Percentiles rank a stretch among this genome's conserved stretches.
Conservation (phyloP, 2,329 filamentous ascomycete species). For the Aspergillus transmontanensis region DNA sequence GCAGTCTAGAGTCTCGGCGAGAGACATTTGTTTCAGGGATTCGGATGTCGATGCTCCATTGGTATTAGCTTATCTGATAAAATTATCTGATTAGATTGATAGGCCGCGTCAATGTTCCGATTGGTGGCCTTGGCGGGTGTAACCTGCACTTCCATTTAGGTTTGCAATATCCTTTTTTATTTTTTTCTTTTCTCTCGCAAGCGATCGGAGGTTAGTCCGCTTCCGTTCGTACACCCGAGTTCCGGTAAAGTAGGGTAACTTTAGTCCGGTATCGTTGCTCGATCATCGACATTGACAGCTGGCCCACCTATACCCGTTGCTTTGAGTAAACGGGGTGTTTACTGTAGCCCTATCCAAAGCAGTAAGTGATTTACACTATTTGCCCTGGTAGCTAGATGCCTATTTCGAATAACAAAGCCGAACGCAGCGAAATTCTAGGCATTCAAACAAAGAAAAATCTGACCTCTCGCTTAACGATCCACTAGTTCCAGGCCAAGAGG, state of each 20-base stretch:
- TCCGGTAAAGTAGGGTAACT: neutral
- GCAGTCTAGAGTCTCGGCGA: neutral
- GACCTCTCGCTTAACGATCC: neutral
- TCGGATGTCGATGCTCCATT: neutral
- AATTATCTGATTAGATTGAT: slow-evolving; percentile 25
- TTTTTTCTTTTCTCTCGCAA: neutral
- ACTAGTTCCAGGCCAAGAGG: neutral
- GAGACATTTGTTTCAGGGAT: neutral
- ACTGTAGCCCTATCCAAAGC: neutral
- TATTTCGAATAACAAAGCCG: neutral
- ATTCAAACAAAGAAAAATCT: neutral
- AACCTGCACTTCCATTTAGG: neutral
- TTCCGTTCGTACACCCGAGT: neutral
- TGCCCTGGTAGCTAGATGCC: neutral
- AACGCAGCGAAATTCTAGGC: neutral
- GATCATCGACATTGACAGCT: neutral
- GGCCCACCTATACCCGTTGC: neutral
- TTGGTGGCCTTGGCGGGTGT: neutral
- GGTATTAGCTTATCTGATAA: neutral
- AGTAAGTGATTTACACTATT: neutral
- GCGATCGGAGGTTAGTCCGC: neutral
- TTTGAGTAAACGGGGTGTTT: neutral
- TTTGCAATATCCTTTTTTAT: neutral
- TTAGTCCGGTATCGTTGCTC: neutral
- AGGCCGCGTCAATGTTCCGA: neutral